These are phyloP conservation scores for Sugiyamaella smithiae DNA, from an alignment of 805 yeast species.

Conservation along the genomic window DNA sequence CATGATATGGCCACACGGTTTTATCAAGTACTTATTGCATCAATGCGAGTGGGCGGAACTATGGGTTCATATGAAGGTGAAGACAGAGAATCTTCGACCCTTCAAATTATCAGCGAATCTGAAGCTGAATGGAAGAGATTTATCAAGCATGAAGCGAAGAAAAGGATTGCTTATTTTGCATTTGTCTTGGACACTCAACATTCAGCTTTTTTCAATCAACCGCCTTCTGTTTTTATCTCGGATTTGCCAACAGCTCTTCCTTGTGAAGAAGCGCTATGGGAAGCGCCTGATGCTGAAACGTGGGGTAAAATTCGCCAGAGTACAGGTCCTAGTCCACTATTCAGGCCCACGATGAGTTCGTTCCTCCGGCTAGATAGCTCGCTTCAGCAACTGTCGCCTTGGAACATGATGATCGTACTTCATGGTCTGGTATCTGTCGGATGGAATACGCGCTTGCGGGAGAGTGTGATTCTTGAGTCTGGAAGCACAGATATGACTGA, in stretches of 20 bases:
- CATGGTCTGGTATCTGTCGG: slow-evolving; percentile 28
- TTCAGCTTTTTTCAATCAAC: slow-evolving; percentile 75
- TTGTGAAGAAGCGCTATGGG: slow-evolving; percentile 63
- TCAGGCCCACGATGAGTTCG: slow-evolving; percentile 18
- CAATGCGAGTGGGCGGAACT: slow-evolving; percentile 24
- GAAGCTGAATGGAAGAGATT: slow-evolving; percentile 22
- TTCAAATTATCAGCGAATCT: neutral
- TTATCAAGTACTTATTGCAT: slow-evolving; percentile 26
- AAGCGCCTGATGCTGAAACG: slow-evolving; percentile 28
- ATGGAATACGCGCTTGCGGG: slow-evolving; percentile 23
- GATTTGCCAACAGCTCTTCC: slow-evolving; percentile 60
- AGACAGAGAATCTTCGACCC: neutral
- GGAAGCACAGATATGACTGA: slow-evolving; percentile 4
- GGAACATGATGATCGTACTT: slow-evolving; percentile 29
- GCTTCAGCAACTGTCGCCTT: slow-evolving; percentile 23
- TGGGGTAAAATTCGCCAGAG: slow-evolving; percentile 16
- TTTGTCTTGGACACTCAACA: slow-evolving; percentile 79
- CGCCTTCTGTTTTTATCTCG: slow-evolving; percentile 53
- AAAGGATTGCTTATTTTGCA: slow-evolving; percentile 75
- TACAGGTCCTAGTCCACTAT: slow-evolving; percentile 22
- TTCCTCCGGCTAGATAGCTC: slow-evolving; percentile 21
- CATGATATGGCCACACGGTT: slow-evolving; percentile 28
- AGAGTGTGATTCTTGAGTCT: slow-evolving; percentile 13
- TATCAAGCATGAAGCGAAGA: slow-evolving; percentile 54
- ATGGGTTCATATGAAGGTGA: slow-evolving; percentile 14